phyloP scores from a whole-genome alignment of 78 protist genomes.

The Speleostelium caveatum region DNA sequence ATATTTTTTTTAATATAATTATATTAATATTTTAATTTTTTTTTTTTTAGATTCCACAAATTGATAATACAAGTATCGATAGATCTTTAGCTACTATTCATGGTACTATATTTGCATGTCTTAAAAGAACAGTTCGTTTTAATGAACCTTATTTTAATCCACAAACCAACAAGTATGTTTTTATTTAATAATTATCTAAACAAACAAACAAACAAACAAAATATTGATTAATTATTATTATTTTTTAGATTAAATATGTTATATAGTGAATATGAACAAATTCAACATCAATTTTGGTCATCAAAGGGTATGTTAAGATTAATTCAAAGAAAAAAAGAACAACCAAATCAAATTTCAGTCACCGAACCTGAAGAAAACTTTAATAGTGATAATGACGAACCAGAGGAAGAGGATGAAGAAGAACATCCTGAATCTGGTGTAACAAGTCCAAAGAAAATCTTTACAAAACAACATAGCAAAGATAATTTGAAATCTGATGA shows the following conservation, averaged over 20 bases:
- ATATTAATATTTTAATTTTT: not conserved
- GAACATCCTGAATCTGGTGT: not conserved
- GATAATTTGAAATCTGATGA: constrained; percentile 6
- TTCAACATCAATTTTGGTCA: constrained; percentile 78
- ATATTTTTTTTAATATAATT: not conserved
- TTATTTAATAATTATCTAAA: not conserved
- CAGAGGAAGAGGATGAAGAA: not conserved
- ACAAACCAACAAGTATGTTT: constrained; percentile 26
- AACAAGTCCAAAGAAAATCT: not conserved
- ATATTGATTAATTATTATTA: not conserved
- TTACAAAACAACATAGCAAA: not conserved
- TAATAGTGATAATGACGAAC: constrained; percentile 67
- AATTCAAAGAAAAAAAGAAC: constrained; percentile 20
- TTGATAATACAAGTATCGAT: constrained; percentile 73
- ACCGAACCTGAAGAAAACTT: constrained; percentile 16
- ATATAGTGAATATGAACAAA: constrained; percentile 55
- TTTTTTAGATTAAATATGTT: constrained; percentile 19
- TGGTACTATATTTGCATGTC: constrained; percentile 67
- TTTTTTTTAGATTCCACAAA: constrained; percentile 63
- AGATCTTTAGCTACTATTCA: constrained; percentile 76
- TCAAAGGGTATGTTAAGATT: constrained; percentile 71
- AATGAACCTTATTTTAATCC: constrained; percentile 58
- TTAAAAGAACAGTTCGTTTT: constrained; percentile 37
- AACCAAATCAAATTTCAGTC: no score
- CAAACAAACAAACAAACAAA: no score